phyloP scores from a whole-genome alignment of 768 basidiomycete genomes.

The Rhizopogon roseolus region DNA sequence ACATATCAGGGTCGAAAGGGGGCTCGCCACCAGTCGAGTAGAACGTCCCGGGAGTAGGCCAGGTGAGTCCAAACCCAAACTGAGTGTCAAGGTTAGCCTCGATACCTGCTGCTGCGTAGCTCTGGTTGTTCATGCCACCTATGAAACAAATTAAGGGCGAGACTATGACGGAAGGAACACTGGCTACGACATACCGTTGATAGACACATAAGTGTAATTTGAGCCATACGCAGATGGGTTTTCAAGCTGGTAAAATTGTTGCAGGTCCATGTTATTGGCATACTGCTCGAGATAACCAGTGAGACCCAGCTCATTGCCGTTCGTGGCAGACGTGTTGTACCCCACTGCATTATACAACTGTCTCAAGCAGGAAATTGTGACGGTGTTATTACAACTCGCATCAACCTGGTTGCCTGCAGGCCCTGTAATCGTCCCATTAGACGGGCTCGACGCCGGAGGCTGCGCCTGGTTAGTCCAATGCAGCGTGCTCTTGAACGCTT shows the following conservation, averaged over 20 bases:
- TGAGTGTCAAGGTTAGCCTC: slow-evolving; percentile 71
- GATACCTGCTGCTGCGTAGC: slow-evolving; percentile 40
- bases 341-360: slow-evolving; percentile 51
- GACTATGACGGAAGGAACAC: background rate
- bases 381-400: slow-evolving; percentile 40
- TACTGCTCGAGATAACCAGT: slow-evolving; percentile 52
- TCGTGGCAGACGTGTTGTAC: slow-evolving; percentile 37
- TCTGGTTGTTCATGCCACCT: slow-evolving; percentile 65
- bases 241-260: slow-evolving; percentile 46
- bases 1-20: slow-evolving; percentile 48
- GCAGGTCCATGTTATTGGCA: slow-evolving; percentile 50
- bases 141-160: slow-evolving; percentile 4
- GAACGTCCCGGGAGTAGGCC: slow-evolving; percentile 55
- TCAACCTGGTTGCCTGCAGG: slow-evolving; percentile 37
- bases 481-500: slow-evolving; percentile 38
- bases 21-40: slow-evolving; percentile 61
- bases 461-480: slow-evolving; percentile 19
- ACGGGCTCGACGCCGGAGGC: background rate
- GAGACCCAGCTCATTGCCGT: slow-evolving; percentile 48
- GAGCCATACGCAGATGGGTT: slow-evolving; percentile 45
- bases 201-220: slow-evolving; percentile 47
- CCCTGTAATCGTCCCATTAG: slow-evolving; percentile 14
- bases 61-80: slow-evolving; percentile 61
- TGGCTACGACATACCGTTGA: slow-evolving; percentile 40
- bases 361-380: slow-evolving; percentile 50